Conservation (phyloP, 2,329 filamentous ascomycete species). For the Colletotrichum zoysiae region DNA sequence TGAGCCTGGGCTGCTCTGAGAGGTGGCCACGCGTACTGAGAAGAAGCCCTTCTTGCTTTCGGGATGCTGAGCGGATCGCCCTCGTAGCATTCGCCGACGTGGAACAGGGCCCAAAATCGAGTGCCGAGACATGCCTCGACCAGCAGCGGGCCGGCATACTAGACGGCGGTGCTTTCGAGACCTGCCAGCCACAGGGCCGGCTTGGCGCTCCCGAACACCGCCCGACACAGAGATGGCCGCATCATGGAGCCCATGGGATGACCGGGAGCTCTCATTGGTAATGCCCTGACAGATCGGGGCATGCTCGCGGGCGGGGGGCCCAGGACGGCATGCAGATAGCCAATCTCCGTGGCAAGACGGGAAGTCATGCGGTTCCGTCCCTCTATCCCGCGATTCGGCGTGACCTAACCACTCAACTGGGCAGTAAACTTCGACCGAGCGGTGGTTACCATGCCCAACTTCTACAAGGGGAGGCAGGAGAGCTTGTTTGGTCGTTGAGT, state of each 20-base stretch:
- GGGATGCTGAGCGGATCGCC: background rate
- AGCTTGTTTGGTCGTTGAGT: constrained; percentile 26
- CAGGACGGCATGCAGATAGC: constrained; percentile 5
- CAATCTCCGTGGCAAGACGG: constrained; percentile 5
- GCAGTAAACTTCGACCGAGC: background rate
- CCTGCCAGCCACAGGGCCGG: constrained; percentile 8
- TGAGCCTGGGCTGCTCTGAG: background rate
- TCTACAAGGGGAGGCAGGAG: constrained; percentile 6
- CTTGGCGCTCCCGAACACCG: constrained; percentile 16
- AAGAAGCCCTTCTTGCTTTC: constrained; percentile 1
- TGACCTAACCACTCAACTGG: background rate
- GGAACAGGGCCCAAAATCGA: background rate
- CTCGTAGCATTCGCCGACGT: background rate
- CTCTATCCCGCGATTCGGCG: constrained; percentile 9
- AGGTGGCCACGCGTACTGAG: background rate
- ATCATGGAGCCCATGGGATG: constrained; percentile 18
- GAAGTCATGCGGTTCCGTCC: background rate
- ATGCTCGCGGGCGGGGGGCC: constrained; percentile 5
- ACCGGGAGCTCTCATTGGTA: constrained; percentile 8
- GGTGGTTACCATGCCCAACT: constrained; percentile 13
- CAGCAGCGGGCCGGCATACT: background rate
- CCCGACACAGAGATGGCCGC: constrained; percentile 24
- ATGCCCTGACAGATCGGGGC: constrained; percentile 23
- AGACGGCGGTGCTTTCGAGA: background rate
- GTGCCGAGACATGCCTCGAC: constrained; percentile 19